Base-by-base conservation (phyloP, 148 eudicot species). In the Persicaria tinctoria region DNA sequence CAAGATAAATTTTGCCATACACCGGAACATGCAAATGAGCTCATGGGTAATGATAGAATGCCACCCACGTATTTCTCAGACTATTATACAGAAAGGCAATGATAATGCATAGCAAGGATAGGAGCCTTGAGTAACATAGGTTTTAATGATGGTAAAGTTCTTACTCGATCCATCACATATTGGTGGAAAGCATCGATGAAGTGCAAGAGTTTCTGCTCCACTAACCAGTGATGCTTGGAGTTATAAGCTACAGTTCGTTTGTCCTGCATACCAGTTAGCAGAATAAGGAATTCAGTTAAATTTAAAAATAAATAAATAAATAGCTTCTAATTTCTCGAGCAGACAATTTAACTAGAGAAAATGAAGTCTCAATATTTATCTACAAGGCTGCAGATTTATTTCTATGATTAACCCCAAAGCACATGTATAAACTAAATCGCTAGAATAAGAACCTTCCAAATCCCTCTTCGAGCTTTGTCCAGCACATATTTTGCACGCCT, bases 111-210 rank as follows among this genome's bases (percentile, higher is more conserved):
- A 5, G 9, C 4, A 59, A 59, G 64, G 38, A 59, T 59, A 59
- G 32, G 11, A 59, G 38, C 20, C 2, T 59, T n/a, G n/a, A 73
- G 2, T 63, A 50, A 57, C 32, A 77, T 47, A 83, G 14, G 44
- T 38, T 76, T 68, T 53, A 64, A 75, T 48, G 47, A 20, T 56
- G 74, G 70, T 14, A 76, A 47, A 78, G 20, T 49, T 68, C 87
- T 87, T 92, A 95, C 99, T 79, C 96, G 85, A 79, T 95, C 99
- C 99, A 95, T 95, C 77, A 95, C 97, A 76, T 95, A 95, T 82
- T 95, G 97, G 83, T 95, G 98, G 85, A 95, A 95, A 74, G 99
- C 99, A 87, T 95, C 99, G 78, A 95, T 96, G 79, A 95, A 95
- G 82, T 95, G 99, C 74, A 92, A 84, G 56, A 95, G 92, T 81